Evolutionary conservation across 352 stramenopile species (phyloP).

Genomic region (Saprolegnia diclina): DNA sequence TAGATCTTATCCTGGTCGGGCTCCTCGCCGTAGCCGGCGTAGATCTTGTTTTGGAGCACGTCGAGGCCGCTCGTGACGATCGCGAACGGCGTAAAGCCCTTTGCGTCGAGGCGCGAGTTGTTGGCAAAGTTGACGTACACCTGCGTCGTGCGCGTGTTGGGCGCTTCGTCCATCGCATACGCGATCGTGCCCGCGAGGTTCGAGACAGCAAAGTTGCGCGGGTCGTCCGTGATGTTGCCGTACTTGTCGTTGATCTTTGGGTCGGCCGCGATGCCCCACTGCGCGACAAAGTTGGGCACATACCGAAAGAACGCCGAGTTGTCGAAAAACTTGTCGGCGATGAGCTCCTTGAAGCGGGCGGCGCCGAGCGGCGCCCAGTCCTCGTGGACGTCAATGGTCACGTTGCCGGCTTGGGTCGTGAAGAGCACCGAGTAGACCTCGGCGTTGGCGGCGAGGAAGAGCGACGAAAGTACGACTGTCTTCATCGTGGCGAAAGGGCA

Average conservation of each 20-base stretch:
- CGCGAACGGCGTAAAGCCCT: constrained; percentile 27
- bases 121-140: constrained; percentile 26
- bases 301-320: constrained; percentile 43
- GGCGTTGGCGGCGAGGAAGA: not conserved
- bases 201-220: not conserved
- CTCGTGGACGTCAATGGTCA: constrained; percentile 21
- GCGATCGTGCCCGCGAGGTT: constrained; percentile 16
- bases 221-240: constrained; percentile 29
- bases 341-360: constrained; percentile 39
- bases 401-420: constrained; percentile 17
- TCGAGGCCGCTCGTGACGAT: constrained; percentile 22
- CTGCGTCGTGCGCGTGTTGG: constrained; percentile 26
- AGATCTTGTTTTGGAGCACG: constrained; percentile 13
- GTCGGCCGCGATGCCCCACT: constrained; percentile 57
- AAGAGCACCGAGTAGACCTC: constrained; percentile 12
- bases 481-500: constrained; percentile 4
- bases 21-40: constrained; percentile 17
- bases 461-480: not conserved
- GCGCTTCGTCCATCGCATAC: constrained; percentile 11
- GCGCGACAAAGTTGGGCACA: constrained; percentile 48
- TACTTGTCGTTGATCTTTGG: constrained; percentile 38
- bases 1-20: constrained; percentile 31
- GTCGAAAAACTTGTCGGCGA: constrained; percentile 39
- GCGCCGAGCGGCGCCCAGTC: constrained; percentile 39
- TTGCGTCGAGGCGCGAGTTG: constrained; percentile 22